Evolutionary conservation across 345 rosid genomes (phyloP).

Genomic region (Erucastrum elatum): DNA sequence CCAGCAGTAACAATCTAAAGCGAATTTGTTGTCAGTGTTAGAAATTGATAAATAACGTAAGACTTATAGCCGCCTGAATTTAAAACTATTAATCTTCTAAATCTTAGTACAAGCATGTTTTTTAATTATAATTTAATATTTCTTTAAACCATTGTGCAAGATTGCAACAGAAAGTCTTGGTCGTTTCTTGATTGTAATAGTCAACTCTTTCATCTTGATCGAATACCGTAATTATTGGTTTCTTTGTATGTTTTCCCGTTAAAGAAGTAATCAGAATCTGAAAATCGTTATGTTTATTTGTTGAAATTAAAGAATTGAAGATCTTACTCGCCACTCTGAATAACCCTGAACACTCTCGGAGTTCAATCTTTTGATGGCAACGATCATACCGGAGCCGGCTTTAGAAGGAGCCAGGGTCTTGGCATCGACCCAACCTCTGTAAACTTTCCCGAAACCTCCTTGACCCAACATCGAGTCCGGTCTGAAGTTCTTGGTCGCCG

Average conservation of each 20-base stretch:
- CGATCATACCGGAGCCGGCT: conserved; percentile 54
- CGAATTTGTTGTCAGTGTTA: not conserved
- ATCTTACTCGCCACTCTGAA: conserved; percentile 75
- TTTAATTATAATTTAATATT: not conserved
- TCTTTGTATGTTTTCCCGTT: not conserved
- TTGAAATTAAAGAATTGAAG: not conserved
- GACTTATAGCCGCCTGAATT: not conserved
- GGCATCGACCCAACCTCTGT: conserved; percentile 78
- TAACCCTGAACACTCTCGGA: conserved; percentile 67
- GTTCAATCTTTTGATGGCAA: conserved; percentile 80
- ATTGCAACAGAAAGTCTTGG: conserved; percentile 24
- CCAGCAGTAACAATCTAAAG: not conserved
- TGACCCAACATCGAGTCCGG: conserved; percentile 68
- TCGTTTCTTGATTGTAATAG: conserved; percentile 29
- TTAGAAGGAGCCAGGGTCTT: conserved; percentile 61
- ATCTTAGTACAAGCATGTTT: not conserved
- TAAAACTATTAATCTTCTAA: not conserved
- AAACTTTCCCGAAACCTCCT: conserved; percentile 86
- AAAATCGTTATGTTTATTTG: not conserved
- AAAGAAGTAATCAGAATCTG: conserved; percentile 15
- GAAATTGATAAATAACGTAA: not conserved
- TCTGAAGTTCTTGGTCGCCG: conserved; percentile 64
- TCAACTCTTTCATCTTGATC: conserved; percentile 16
- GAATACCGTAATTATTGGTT: conserved; percentile 10
- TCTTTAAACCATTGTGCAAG: not conserved